phyloP scores from a whole-genome alignment of 2,329 filamentous ascomycete genomes.

The Talaromyces sp. region DNA sequence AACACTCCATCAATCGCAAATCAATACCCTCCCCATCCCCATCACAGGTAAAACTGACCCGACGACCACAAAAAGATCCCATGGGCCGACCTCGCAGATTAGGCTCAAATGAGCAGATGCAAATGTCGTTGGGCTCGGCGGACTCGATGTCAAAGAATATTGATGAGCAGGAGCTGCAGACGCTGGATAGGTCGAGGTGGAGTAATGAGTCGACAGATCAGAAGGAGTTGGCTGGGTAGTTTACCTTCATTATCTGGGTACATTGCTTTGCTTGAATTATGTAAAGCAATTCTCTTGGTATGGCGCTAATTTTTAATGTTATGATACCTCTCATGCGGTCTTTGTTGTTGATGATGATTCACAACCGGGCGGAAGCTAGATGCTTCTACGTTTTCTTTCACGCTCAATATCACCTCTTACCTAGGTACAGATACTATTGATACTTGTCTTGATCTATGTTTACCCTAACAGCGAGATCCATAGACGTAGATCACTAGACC shows the following conservation, averaged over 20 bases:
- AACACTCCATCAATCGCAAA: background rate
- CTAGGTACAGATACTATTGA: background rate
- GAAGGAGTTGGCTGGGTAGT: background rate
- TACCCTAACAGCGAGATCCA: background rate
- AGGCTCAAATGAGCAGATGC: slow-evolving; percentile 8
- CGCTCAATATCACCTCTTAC: background rate
- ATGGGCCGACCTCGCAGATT: slow-evolving; percentile 15
- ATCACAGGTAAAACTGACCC: slow-evolving; percentile 12
- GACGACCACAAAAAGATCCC: background rate
- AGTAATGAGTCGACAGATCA: slow-evolving; percentile 6
- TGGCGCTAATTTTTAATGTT: background rate
- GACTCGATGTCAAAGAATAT: background rate
- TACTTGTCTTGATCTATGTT: background rate
- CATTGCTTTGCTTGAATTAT: background rate
- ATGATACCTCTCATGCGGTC: background rate
- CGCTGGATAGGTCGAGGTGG: slow-evolving; percentile 12
- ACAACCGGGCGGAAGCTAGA: background rate
- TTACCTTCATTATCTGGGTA: background rate
- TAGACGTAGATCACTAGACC: no score
- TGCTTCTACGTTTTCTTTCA: background rate
- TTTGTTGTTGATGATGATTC: background rate
- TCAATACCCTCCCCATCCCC: slow-evolving; percentile 1
- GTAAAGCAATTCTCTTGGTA: background rate
- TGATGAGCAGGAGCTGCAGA: slow-evolving; percentile 12
- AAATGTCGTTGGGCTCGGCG: background rate